Conservation (phyloP, 1,284 basidiomycete genomes). For the Cronartium quercuum region DNA sequence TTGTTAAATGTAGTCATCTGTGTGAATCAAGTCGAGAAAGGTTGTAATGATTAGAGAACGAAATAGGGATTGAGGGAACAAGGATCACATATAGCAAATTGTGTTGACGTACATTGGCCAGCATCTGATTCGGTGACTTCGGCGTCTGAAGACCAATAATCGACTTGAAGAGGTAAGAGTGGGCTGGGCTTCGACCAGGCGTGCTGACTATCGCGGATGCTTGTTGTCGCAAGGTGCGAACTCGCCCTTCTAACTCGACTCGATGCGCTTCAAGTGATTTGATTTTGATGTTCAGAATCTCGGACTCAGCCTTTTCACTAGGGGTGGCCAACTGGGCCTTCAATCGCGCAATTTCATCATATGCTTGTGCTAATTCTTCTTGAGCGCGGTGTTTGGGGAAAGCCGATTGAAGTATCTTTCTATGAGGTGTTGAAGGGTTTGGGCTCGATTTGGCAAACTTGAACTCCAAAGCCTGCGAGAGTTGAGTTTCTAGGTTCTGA, state of each 20-base stretch:
- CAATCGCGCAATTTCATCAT: slow-evolving; percentile 70
- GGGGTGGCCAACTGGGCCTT: slow-evolving; percentile 66
- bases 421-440: not conserved
- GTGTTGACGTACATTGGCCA: slow-evolving; percentile 61
- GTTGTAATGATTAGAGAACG: slow-evolving; percentile 38
- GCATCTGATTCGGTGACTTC: slow-evolving; percentile 56
- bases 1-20: slow-evolving; percentile 17
- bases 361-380: slow-evolving; percentile 65
- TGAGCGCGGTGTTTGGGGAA: slow-evolving; percentile 57
- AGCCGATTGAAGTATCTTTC: slow-evolving; percentile 51
- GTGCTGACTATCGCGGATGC: slow-evolving; percentile 40
- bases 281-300: slow-evolving; percentile 65
- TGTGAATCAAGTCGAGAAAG: not conserved
- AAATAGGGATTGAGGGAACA: slow-evolving; percentile 1
- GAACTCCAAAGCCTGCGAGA: slow-evolving; percentile 47
- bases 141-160: slow-evolving; percentile 57
- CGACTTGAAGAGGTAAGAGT: slow-evolving; percentile 48
- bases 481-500: slow-evolving; percentile 30
- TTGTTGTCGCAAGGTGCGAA: slow-evolving; percentile 54
- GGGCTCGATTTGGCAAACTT: slow-evolving; percentile 14
- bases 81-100: not conserved
- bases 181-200: slow-evolving; percentile 43
- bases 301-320: slow-evolving; percentile 65
- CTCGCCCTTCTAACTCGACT: slow-evolving; percentile 64
- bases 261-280: slow-evolving; percentile 67